Evolutionary conservation across 345 rosid species (phyloP).

Genomic region (Geranium rotundifolium): DNA sequence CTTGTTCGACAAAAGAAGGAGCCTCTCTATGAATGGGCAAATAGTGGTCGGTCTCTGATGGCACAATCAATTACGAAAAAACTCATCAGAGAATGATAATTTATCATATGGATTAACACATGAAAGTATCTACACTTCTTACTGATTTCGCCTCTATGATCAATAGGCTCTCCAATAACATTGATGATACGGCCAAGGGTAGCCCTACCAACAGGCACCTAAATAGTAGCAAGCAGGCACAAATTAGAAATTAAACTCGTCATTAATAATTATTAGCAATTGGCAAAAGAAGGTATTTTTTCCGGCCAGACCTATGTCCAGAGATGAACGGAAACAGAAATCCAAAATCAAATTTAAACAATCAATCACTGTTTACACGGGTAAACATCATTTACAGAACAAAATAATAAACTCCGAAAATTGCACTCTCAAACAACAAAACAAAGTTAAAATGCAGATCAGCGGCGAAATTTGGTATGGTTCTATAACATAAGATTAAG

Average conservation of each 20-base stretch:
- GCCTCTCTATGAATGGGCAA: constrained; percentile 97
- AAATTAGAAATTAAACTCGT: background rate
- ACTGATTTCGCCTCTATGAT: constrained; percentile 78
- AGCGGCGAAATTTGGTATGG: too few relatives aligned
- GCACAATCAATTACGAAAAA: background rate
- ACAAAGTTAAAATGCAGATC: too few relatives aligned
- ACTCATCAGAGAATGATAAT: background rate
- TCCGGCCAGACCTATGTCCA: background rate
- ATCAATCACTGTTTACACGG: too few relatives aligned
- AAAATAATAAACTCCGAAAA: too few relatives aligned
- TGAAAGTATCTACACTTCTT: constrained; percentile 15
- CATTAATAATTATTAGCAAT: too few relatives aligned
- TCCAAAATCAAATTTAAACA: too few relatives aligned
- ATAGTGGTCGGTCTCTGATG: constrained; percentile 71
- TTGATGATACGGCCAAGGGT: constrained; percentile 96
- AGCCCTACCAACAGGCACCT: constrained; percentile 96
- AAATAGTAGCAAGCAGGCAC: background rate
- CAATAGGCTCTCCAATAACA: constrained; percentile 96
- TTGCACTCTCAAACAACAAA: too few relatives aligned
- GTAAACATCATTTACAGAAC: too few relatives aligned
- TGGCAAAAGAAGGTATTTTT: background rate
- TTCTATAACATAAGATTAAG: too few relatives aligned
- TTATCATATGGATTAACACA: background rate
- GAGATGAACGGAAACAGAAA: too few relatives aligned
- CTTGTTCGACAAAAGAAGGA: constrained; percentile 84